These are phyloP conservation scores for Talaromyces sp. DNA, from an alignment of 2,329 filamentous ascomycete species.

Conservation along the genomic window DNA sequence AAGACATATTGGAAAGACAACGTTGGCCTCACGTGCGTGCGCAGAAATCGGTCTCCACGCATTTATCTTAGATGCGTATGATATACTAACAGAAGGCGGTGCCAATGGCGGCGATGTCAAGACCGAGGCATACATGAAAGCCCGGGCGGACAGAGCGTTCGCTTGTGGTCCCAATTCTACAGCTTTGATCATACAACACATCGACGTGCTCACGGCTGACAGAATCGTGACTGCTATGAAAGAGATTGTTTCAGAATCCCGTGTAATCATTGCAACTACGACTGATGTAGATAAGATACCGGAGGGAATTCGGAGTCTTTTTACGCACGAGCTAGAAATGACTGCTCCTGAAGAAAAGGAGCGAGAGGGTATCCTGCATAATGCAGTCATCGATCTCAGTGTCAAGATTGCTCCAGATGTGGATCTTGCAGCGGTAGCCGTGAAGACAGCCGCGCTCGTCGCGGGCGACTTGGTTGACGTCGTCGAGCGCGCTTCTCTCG, in stretches of 20 bases:
- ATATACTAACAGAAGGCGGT: constrained; percentile 87
- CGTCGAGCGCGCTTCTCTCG: constrained; percentile 80
- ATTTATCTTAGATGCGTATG: constrained; percentile 85
- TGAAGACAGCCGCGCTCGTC: constrained; percentile 94
- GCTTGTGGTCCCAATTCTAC: constrained; percentile 82
- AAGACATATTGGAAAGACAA: constrained; percentile 88
- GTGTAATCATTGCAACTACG: constrained; percentile 88
- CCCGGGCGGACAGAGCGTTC: constrained; percentile 81
- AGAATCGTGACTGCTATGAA: constrained; percentile 82
- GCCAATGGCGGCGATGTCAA: constrained; percentile 87
- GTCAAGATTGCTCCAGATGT: constrained; percentile 78
- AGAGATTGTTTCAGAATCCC: constrained; percentile 72
- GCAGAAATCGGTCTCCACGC: constrained; percentile 86
- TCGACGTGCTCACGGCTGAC: constrained; percentile 88
- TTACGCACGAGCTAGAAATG: constrained; percentile 95
- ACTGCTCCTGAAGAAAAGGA: constrained; percentile 87
- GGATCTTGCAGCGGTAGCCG: constrained; percentile 76
- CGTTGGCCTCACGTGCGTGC: constrained; percentile 71
- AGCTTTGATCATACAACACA: constrained; percentile 78
- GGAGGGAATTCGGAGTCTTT: constrained; percentile 82
- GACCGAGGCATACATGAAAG: constrained; percentile 85
- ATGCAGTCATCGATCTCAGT: constrained; percentile 71
- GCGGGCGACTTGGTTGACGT: constrained; percentile 93
- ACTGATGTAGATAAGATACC: constrained; percentile 94
- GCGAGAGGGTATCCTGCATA: constrained; percentile 78